Conservation (phyloP, 1,139 yeast species). For the Pichia sorboxylosa region DNA sequence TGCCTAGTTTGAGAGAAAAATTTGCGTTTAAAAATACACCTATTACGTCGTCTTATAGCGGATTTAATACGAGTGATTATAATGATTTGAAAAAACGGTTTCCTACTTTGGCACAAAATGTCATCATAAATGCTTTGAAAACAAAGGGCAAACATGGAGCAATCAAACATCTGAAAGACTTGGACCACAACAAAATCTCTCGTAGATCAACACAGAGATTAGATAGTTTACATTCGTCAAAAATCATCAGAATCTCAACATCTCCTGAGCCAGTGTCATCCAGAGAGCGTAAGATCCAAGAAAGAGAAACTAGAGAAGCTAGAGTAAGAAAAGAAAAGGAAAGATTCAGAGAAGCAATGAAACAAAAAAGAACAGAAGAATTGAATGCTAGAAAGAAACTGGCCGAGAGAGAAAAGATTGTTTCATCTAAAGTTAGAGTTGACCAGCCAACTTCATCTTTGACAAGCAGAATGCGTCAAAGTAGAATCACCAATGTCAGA, state of each 20-base stretch:
- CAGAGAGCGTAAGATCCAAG: not conserved
- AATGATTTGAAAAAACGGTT: constrained; percentile 38
- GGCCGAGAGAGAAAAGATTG: constrained; percentile 11
- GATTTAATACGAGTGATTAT: constrained; percentile 23
- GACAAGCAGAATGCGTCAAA: constrained; percentile 7
- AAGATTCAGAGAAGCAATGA: not conserved
- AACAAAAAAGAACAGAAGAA: constrained; percentile 1
- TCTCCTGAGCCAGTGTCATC: not conserved
- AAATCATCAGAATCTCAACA: not conserved
- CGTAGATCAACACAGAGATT: not conserved
- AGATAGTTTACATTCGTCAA: constrained; percentile 1
- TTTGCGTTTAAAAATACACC: constrained; percentile 5
- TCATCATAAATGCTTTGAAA: constrained; percentile 50
- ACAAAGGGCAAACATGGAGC: constrained; percentile 30
- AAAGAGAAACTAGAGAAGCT: constrained; percentile 1
- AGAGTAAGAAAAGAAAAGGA: too few species aligned
- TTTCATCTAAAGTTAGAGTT: constrained; percentile 12
- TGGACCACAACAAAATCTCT: not conserved
- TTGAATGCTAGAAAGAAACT: too few species aligned
- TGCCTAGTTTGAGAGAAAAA: constrained; percentile 8
- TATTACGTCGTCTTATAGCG: not conserved
- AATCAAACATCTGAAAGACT: not conserved
- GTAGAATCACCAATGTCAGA: constrained; percentile 1
- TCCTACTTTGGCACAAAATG: constrained; percentile 35
- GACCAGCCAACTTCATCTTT: constrained; percentile 5